Conservation (phyloP, 108 stramenopile genomes). For the Mediolabrus comicus region DNA sequence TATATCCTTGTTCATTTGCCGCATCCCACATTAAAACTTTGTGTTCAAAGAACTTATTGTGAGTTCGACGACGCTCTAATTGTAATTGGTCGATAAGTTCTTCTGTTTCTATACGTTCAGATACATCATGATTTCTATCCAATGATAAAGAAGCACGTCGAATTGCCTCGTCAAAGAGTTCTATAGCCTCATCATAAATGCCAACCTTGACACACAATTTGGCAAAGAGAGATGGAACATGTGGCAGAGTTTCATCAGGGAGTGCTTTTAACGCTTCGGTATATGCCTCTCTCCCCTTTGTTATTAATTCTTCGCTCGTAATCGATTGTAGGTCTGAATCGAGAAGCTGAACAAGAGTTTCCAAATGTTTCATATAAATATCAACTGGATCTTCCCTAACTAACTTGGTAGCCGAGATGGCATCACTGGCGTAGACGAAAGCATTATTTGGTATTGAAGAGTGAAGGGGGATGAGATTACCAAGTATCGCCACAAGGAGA, state of each 20-base stretch:
- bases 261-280: constrained; percentile 5
- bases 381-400: no score
- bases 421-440: no score
- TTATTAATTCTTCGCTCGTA: background rate
- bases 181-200: constrained; percentile 5
- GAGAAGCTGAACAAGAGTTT: background rate
- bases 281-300: constrained; percentile 11
- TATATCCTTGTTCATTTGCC: constrained; percentile 9
- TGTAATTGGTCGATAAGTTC: constrained; percentile 2
- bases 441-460: no score
- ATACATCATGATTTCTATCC: background rate
- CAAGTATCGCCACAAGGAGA: no score
- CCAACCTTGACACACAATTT: constrained; percentile 12
- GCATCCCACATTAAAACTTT: constrained; percentile 11
- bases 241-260: constrained; percentile 20
- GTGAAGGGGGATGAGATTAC: no score
- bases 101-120: constrained; percentile 2
- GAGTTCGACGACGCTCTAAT: constrained; percentile 20
- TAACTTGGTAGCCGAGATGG: no score
- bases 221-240: constrained; percentile 22
- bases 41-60: constrained; percentile 1
- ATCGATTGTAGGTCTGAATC: background rate
- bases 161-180: constrained; percentile 23
- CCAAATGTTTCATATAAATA: background rate
- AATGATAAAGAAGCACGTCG: constrained; percentile 15